Base-by-base conservation (phyloP, 306 rosid genomes). In the Rubus idaeus region DNA sequence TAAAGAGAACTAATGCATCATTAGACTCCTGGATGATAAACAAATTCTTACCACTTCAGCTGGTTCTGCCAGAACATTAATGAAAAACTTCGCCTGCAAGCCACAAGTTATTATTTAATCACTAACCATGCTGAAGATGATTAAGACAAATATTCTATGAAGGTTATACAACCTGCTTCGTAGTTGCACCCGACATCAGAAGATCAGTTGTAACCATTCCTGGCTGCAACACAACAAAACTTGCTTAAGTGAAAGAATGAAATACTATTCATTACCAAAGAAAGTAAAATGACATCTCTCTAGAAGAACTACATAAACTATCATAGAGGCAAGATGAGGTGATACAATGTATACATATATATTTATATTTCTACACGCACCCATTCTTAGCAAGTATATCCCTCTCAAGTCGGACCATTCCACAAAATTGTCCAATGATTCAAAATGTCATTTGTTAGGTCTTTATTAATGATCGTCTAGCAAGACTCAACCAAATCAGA, bases 151-250 rank as follows among this genome's bases (percentile, higher is more conserved):
- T 23, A 20, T 12, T 51, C 5, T 71, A 30, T 6, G 68, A 67
- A 75, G 55, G 63, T 51, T 75, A 70, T 44, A 40, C 50, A 42
- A 90, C 98, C 97, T 94, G 98, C 84, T 94, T 91, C 23, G 96
- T 91, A 68, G 82, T 91, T 57, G 94, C 98, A 61, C 98, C 98
- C 77, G 98, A 90, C 97, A 94, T 91, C 58, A 94, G 98, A 85
- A 94, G 98, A 85, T 94, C 97, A 11, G 98, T 94, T 71, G 98
- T 94, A 49, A 94, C 98, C 98, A 94, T 94, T 82, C 98, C 98
- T 12, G 97, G 98, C 97, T 94, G 88, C 85, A 85, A 80, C 73
- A 81, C 65, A 84, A 70, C 46, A 78, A 60, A 44, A 4, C 8
- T 35, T 40, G 60, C 76, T 40, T 37, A 44, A 55, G 76, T 72